Base-by-base conservation (phyloP, 345 rosid species). In the Limnanthes douglasii region DNA sequence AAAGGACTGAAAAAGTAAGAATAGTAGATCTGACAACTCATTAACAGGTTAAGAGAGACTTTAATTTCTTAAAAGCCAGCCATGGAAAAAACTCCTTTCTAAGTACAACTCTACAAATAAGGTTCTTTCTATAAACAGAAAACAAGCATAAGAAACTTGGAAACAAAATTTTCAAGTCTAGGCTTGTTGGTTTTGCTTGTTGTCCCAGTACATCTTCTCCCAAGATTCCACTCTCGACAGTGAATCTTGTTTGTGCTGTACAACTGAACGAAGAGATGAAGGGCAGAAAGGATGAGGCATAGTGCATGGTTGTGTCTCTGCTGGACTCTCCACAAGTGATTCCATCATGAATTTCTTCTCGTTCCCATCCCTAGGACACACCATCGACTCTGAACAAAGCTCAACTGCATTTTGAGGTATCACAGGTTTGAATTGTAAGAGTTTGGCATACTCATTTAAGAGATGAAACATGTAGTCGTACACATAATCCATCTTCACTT, bases 381-480 rank as follows among this genome's bases (percentile, higher is more conserved):
- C 75, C 71, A 68, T 44, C 14, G 26, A 27, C 27, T 83, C 83
- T 7, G 62, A 20, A 15, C 78, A 72, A 4, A 73, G 20, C 68
- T 79, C 79, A 0, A 48, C 49, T 0, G 65, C 79, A 3, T 48
- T 60, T 19, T 25, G 18, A 3, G 88, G 88, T 31, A 69, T 49
- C 27, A 26, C 17, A 3, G 93, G 93, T 32, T 75, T 69, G 56
- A 69, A 84, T 34, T 21, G 73, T 57, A 75, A 33, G 11, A 84
- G 72, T 50, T 69, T 69, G 0, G 69, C 67, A 22, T 84, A 84
- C 43, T 76, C 81, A 1, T 49, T 73, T 38, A 84, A 32, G 12
- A 71, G 22, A 65, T 79, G 85, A 18, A 75, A 71, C 79, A 79
- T 75, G 69, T 78, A 75, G 39, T 58, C 95, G 17, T 84, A 84